Conservation (phyloP, 2,329 filamentous ascomycete species). For the Trichoderma cornu-damae region DNA sequence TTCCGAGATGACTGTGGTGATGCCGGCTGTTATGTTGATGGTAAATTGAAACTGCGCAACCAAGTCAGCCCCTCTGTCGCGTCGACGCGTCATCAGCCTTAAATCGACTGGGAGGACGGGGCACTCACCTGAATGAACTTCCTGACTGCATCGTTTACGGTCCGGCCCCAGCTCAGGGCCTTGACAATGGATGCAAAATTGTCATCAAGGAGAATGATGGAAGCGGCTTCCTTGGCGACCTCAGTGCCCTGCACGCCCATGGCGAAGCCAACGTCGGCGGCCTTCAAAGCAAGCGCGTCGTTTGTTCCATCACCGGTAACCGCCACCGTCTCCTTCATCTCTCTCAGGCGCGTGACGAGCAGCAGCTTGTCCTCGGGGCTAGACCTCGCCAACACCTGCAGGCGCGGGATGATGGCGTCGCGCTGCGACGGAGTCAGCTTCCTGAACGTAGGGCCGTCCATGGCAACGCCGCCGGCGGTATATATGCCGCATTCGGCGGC, state of each 20-base stretch:
- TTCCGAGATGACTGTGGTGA: conserved; percentile 59
- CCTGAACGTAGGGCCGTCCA: conserved; percentile 52
- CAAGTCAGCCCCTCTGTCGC: neutral
- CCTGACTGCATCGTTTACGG: conserved; percentile 58
- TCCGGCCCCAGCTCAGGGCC: conserved; percentile 57
- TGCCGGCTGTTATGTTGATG: conserved; percentile 62
- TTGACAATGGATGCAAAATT: conserved; percentile 62
- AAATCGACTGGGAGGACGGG: neutral
- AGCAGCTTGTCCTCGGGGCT: conserved; percentile 65
- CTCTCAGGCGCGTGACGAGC: conserved; percentile 59
- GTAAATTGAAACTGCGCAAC: conserved; percentile 56
- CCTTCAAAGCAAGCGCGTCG: conserved; percentile 60
- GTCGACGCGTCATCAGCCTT: too few species aligned
- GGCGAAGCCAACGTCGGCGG: conserved; percentile 62
- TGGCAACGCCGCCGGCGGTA: conserved; percentile 61
- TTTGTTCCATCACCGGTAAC: conserved; percentile 64
- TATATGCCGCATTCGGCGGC: conserved; percentile 40
- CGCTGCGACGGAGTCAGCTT: conserved; percentile 46
- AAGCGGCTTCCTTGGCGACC: conserved; percentile 61
- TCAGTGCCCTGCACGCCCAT: conserved; percentile 64
- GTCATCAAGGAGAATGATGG: conserved; percentile 61
- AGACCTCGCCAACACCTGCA: conserved; percentile 64
- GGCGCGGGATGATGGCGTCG: conserved; percentile 52
- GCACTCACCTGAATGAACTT: conserved; percentile 55
- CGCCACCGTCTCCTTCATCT: conserved; percentile 61